Evolutionary conservation across 257 asterid genomes (phyloP).

Genomic region (Salvia hispanica): DNA sequence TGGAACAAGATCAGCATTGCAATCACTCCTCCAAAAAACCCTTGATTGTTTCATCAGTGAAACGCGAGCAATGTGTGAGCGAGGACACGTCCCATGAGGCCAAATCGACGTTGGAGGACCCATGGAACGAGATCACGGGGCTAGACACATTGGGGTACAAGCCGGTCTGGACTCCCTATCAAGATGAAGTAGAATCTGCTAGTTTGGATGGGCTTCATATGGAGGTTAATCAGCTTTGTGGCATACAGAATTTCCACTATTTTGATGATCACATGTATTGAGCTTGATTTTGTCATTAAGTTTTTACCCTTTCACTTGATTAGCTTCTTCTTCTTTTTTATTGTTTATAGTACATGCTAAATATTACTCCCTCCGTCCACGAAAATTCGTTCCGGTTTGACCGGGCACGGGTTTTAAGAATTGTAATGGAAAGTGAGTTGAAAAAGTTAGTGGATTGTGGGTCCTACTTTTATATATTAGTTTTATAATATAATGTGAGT

Average conservation of each 20-base stretch:
- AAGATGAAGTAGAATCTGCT: slow-evolving; percentile 39
- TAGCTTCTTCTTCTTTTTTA: background rate
- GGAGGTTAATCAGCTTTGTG: slow-evolving; percentile 46
- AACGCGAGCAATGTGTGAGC: slow-evolving; percentile 29
- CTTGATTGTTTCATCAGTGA: slow-evolving; percentile 4
- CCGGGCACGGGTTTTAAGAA: too few relatives aligned
- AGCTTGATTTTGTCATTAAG: background rate
- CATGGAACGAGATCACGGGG: slow-evolving; percentile 39
- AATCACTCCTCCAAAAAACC: background rate
- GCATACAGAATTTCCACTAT: slow-evolving; percentile 31
- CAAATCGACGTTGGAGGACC: slow-evolving; percentile 38
- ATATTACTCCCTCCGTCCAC: too few relatives aligned
- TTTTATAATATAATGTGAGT: too few relatives aligned
- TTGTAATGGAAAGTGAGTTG: too few relatives aligned
- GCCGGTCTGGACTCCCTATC: slow-evolving; percentile 26
- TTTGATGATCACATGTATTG: background rate
- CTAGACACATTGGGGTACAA: slow-evolving; percentile 16
- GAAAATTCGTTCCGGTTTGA: too few relatives aligned
- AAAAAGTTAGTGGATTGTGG: too few relatives aligned
- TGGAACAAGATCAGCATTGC: background rate
- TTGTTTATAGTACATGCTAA: too few relatives aligned
- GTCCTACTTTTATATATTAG: too few relatives aligned
- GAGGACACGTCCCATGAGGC: slow-evolving; percentile 35
- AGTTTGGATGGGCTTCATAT: slow-evolving; percentile 35
- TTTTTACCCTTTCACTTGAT: too few relatives aligned